Evolutionary conservation across 352 stramenopile genomes (phyloP).

Genomic region (Phytophthora pinifolia): DNA sequence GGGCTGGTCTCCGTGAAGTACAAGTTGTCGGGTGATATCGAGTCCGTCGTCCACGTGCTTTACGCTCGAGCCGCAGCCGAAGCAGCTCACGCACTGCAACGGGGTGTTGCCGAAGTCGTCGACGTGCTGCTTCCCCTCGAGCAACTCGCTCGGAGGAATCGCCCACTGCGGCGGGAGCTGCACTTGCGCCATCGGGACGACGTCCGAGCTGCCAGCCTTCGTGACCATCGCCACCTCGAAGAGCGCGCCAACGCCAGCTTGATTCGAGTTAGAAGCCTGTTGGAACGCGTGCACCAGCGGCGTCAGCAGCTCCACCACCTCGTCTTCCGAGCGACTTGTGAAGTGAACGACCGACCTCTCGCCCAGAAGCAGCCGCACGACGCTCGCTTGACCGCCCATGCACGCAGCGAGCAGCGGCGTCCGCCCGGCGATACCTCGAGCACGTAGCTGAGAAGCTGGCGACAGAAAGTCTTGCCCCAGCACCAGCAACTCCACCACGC

Average conservation of each 20-base stretch:
- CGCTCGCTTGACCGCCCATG: constrained; percentile 59
- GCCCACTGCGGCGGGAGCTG: constrained; percentile 42
- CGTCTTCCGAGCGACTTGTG: constrained; percentile 45
- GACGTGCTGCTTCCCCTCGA: constrained; percentile 47
- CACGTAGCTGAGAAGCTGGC: constrained; percentile 18
- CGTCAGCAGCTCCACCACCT: constrained; percentile 45
- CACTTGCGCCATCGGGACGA: constrained; percentile 50
- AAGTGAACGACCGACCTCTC: constrained; percentile 67
- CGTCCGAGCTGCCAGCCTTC: constrained; percentile 36
- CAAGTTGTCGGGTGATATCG: constrained; percentile 58
- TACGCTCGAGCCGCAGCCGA: constrained; percentile 63
- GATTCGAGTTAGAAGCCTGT: not conserved
- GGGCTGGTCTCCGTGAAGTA: constrained; percentile 64
- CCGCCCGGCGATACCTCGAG: constrained; percentile 50
- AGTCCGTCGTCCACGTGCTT: constrained; percentile 66
- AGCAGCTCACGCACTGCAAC: constrained; percentile 77
- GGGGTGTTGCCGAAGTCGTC: constrained; percentile 83
- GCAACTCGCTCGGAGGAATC: constrained; percentile 45
- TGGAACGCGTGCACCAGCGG: constrained; percentile 30
- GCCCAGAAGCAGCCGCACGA: constrained; percentile 67
- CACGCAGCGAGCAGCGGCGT: constrained; percentile 69
- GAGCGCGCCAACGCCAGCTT: constrained; percentile 6
- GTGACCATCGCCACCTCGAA: constrained; percentile 52
- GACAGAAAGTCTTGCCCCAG: constrained; percentile 25
- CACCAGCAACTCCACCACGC: constrained; percentile 74